phyloP scores from a whole-genome alignment of 208 protist species.

The Acanthamoeba castellanii region DNA sequence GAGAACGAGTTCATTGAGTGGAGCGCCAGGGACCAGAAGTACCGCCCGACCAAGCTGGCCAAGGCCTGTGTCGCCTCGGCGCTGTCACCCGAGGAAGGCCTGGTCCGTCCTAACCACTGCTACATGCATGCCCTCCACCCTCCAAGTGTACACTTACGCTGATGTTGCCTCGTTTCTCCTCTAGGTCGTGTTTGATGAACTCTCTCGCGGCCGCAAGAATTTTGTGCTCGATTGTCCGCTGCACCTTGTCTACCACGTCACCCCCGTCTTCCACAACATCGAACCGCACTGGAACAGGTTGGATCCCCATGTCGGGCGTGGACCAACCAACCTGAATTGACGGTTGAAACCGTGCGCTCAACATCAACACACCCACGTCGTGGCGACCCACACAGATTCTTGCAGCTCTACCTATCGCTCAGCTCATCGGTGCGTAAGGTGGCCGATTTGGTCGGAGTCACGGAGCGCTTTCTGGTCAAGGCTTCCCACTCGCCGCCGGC shows the following conservation, averaged over 20 bases:
- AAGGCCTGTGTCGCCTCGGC: conserved; percentile 77
- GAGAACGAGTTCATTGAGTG: conserved; percentile 79
- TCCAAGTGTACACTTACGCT: too few species aligned
- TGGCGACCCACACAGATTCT: conserved; percentile 22
- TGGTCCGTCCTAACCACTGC: conserved; percentile 1
- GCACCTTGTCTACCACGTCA: conserved; percentile 85
- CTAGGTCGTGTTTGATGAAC: conserved; percentile 80
- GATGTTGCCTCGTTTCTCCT: not conserved
- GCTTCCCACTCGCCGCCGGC: conserved; percentile 45
- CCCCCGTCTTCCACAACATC: conserved; percentile 80
- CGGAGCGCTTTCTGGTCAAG: conserved; percentile 67
- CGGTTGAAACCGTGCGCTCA: not conserved
- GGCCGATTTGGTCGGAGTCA: conserved; percentile 59
- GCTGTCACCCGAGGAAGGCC: conserved; percentile 83
- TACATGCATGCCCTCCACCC: too few species aligned
- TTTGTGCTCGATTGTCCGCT: conserved; percentile 84
- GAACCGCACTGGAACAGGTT: conserved; percentile 82
- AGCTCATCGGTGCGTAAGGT: not conserved
- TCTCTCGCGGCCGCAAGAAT: conserved; percentile 75
- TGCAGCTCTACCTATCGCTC: conserved; percentile 61
- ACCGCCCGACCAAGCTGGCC: conserved; percentile 80
- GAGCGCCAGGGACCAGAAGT: conserved; percentile 57
- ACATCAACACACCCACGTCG: not conserved
- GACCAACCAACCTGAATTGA: too few species aligned
- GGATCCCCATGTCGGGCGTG: not conserved